Evolutionary conservation across 75 land plant genomes (phyloP).

Genomic region (Pseudotsuga menziesii): DNA sequence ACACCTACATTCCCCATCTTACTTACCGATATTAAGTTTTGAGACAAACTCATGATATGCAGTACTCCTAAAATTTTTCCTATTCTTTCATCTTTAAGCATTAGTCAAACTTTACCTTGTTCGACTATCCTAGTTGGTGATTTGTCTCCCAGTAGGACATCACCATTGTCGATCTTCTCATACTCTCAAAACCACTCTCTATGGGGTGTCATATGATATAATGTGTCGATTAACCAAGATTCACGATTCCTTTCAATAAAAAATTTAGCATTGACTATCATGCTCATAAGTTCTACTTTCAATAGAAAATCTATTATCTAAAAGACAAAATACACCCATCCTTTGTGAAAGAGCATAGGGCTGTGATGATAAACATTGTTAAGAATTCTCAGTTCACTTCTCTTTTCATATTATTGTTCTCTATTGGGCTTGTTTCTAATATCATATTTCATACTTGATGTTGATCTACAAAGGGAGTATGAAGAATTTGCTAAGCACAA

Average conservation of each 20-base stretch:
- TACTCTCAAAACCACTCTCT: too few species aligned
- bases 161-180: too few species aligned
- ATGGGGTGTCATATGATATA: too few species aligned
- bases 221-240: too few species aligned
- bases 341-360: constrained; percentile 63
- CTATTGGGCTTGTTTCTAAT: background rate
- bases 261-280: constrained; percentile 67
- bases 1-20: too few species aligned
- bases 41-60: too few species aligned
- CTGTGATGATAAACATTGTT: constrained; percentile 46
- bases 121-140: too few species aligned
- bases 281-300: constrained; percentile 68
- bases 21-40: too few species aligned
- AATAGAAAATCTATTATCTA: constrained; percentile 67
- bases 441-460: background rate
- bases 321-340: constrained; percentile 63
- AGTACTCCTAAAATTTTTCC: too few species aligned
- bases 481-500: constrained; percentile 69
- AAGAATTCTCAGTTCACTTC: background rate
- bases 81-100: too few species aligned
- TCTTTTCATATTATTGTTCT: background rate
- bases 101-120: too few species aligned
- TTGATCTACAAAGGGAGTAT: constrained; percentile 63
- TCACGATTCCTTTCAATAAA: constrained; percentile 75
- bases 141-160: too few species aligned